Percentiles rank a stretch among this genome's conserved stretches.
phyloP scores from a whole-genome alignment of 345 rosid species.

The Lepidium africanum region DNA sequence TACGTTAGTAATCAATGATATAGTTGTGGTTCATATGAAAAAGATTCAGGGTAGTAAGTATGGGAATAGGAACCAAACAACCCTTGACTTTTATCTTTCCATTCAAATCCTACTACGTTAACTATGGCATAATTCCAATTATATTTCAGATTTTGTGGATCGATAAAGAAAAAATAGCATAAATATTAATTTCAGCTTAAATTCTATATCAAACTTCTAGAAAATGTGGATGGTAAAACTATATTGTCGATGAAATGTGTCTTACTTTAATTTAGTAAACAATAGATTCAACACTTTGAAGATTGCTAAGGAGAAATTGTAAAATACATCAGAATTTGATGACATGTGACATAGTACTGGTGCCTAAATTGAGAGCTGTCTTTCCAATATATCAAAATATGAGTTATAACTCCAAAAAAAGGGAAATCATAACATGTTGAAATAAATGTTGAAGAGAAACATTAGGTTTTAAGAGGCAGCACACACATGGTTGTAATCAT shows the following conservation, averaged over 20 bases:
- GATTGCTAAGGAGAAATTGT: not conserved
- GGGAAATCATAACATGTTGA: constrained; percentile 25
- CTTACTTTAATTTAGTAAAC: not conserved
- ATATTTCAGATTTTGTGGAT: too few species aligned
- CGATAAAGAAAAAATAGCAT: too few species aligned
- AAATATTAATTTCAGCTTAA: not conserved
- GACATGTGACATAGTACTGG: not conserved
- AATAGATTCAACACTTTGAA: not conserved
- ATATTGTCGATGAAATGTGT: not conserved
- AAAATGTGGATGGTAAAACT: not conserved
- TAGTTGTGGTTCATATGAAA: not conserved
- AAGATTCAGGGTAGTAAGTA: not conserved
- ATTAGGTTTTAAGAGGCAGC: constrained; percentile 8
- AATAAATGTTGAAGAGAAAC: not conserved
- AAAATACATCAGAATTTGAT: not conserved
- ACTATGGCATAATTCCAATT: too few species aligned
- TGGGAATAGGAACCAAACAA: constrained; percentile 15
- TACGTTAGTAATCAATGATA: not conserved
- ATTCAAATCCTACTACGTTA: too few species aligned
- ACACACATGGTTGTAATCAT: constrained; percentile 30
- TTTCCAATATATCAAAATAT: not conserved
- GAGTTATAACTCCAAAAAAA: not conserved
- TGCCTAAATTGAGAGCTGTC: not conserved
- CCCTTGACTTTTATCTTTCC: constrained; percentile 10
- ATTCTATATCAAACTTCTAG: not conserved